These are phyloP conservation scores for Apiotrichum sp. DNA, from an alignment of 1,284 basidiomycete genomes.

Conservation along the genomic window DNA sequence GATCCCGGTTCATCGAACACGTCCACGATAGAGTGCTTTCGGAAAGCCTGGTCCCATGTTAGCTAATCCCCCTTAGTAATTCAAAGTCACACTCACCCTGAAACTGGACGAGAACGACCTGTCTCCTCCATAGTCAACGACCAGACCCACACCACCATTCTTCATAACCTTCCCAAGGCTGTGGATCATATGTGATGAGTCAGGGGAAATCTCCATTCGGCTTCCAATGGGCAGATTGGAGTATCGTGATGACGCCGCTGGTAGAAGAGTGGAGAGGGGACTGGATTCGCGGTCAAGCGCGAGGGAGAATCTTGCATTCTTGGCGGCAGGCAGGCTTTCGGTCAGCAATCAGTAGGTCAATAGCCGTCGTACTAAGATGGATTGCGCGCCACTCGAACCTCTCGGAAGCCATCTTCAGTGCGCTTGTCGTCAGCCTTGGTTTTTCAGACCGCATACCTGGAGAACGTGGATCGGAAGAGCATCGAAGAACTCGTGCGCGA, in stretches of 20 bases:
- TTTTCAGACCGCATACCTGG: constrained; percentile 48
- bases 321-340: constrained; percentile 5
- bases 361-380: constrained; percentile 18
- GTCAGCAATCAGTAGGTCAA: too few relatives aligned
- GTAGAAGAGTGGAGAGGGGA: constrained; percentile 61
- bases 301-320: constrained; percentile 52
- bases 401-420: constrained; percentile 74
- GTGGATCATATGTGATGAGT: constrained; percentile 61
- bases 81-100: constrained; percentile 58
- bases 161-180: constrained; percentile 60
- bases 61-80: background rate
- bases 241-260: constrained; percentile 66
- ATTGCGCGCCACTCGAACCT: constrained; percentile 66
- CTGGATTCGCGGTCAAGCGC: constrained; percentile 63
- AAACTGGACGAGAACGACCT: constrained; percentile 68
- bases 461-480: constrained; percentile 88
- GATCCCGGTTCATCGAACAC: constrained; percentile 78
- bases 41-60: constrained; percentile 74
- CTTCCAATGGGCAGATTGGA: constrained; percentile 59
- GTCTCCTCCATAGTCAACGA: constrained; percentile 86
- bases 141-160: constrained; percentile 62
- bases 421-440: constrained; percentile 51
- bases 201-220: constrained; percentile 70
- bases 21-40: constrained; percentile 76
- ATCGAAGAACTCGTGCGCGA: constrained; percentile 98